A percentile compares a stretch with the other conserved stretches of the same genome.
phyloP scores from a whole-genome alignment of 345 rosid species.

The Streptanthus diversifolius region DNA sequence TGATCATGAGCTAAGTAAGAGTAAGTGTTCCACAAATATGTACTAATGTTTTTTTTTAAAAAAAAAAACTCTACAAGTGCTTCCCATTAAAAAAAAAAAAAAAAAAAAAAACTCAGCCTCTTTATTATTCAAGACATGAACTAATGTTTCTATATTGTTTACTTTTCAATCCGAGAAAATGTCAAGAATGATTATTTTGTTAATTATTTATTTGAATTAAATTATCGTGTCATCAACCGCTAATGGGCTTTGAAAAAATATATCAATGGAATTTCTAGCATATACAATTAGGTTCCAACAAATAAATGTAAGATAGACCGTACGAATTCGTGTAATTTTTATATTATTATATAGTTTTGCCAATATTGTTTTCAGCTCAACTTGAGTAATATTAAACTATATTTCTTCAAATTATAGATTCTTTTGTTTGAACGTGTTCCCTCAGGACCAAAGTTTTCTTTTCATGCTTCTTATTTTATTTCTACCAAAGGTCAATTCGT shows the following conservation, averaged over 20 bases:
- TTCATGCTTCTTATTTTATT: not conserved
- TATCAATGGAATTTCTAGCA: not conserved
- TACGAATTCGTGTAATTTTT: not conserved
- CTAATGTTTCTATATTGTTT: not conserved
- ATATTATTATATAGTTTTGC: not conserved
- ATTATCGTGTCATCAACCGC: not conserved
- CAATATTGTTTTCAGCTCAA: not conserved
- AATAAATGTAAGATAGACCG: not conserved
- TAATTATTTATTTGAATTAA: not conserved
- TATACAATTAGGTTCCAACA: not conserved
- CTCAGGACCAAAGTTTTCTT: not conserved
- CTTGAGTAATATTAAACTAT: not conserved
- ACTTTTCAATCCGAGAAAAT: not conserved
- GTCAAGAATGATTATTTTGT: not conserved
- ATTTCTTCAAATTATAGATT: not conserved
- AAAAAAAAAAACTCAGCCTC: not conserved
- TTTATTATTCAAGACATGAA: not conserved
- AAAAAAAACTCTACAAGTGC: not conserved
- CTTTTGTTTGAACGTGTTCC: conserved; percentile 5
- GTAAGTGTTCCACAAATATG: not conserved
- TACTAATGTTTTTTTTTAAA: no score
- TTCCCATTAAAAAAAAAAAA: not conserved
- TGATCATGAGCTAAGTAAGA: not conserved
- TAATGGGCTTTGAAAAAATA: not conserved
- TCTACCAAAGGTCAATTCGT: no score